Evolutionary conservation across 148 eudicot species (phyloP).

Genomic region (Cornus controversa): DNA sequence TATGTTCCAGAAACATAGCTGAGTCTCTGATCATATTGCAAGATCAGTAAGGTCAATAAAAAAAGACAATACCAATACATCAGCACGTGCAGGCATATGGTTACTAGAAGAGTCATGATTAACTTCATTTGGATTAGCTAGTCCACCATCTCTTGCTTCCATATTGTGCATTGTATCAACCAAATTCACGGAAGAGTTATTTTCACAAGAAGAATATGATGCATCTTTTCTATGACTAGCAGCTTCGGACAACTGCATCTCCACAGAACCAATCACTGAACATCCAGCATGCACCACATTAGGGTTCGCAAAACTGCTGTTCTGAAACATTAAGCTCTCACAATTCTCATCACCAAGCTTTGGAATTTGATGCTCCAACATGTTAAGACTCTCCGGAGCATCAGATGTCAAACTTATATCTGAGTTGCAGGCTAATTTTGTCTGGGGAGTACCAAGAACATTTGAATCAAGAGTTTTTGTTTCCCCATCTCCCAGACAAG

Average conservation of each 20-base stretch:
- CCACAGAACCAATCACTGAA: conserved; percentile 15
- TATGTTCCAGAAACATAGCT: background rate
- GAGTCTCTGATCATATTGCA: background rate
- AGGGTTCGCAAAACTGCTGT: conserved; percentile 18
- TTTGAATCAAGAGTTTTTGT: conserved; percentile 10
- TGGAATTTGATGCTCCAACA: conserved; percentile 5
- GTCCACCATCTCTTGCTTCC: conserved; percentile 12
- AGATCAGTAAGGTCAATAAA: conserved; percentile 1
- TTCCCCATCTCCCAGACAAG: conserved; percentile 18
- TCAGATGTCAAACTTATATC: conserved; percentile 3
- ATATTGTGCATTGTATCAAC: conserved; percentile 25
- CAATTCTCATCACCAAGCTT: conserved; percentile 17
- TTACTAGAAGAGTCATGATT: conserved; percentile 10
- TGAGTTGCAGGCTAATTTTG: conserved; percentile 11
- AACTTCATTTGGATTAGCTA: conserved; percentile 17
- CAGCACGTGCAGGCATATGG: conserved; percentile 17
- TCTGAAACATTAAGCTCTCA: conserved; percentile 16
- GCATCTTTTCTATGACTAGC: conserved; percentile 16
- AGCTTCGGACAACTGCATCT: conserved; percentile 21
- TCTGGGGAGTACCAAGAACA: conserved; percentile 18
- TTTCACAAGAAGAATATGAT: conserved; percentile 17
- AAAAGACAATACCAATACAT: conserved; percentile 28
- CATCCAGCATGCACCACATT: conserved; percentile 6
- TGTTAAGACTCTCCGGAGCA: conserved; percentile 18
- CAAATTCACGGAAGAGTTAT: conserved; percentile 21